A percentile compares a stretch with the other conserved stretches of the same genome.
Conservation (phyloP, 768 basidiomycete genomes). For the Amanita phalloides region DNA sequence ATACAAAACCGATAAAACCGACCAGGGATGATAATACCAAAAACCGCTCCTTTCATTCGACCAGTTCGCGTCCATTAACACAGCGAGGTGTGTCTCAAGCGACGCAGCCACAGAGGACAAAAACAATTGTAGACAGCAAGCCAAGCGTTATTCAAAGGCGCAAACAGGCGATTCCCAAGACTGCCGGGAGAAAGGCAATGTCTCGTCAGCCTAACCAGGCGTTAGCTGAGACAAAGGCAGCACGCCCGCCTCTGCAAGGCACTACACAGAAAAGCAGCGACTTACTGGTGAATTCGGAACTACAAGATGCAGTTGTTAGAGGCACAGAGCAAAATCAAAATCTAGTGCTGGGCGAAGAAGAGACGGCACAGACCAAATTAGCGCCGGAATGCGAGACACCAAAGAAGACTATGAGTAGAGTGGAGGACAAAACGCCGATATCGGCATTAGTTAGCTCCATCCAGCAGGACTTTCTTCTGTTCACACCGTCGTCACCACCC, state of each 20-base stretch:
- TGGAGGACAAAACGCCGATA: constrained; percentile 47
- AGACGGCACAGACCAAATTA: background rate
- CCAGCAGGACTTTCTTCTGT: constrained; percentile 57
- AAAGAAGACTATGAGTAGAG: background rate
- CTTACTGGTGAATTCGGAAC: background rate
- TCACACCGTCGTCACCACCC: constrained; percentile 51
- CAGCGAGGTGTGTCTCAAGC: constrained; percentile 14
- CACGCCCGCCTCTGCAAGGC: background rate
- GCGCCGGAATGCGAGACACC: background rate
- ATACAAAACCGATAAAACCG: background rate
- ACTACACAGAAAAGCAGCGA: background rate
- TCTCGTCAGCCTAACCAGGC: background rate
- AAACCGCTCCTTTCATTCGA: background rate
- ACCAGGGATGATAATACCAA: background rate
- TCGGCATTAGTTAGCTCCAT: constrained; percentile 54
- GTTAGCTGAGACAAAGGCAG: background rate
- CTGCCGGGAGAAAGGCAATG: background rate
- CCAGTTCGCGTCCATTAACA: background rate
- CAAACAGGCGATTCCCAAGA: background rate
- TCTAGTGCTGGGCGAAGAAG: background rate
- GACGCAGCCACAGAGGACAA: constrained; percentile 18
- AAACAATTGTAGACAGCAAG: background rate
- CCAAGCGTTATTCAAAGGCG: background rate
- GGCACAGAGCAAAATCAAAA: background rate
- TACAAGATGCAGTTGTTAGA: background rate